Evolutionary conservation across 2,329 filamentous ascomycete species (phyloP), one percentile per base, ranked within the genome.

Genomic region (Arthrinium puccinioides): DNA sequence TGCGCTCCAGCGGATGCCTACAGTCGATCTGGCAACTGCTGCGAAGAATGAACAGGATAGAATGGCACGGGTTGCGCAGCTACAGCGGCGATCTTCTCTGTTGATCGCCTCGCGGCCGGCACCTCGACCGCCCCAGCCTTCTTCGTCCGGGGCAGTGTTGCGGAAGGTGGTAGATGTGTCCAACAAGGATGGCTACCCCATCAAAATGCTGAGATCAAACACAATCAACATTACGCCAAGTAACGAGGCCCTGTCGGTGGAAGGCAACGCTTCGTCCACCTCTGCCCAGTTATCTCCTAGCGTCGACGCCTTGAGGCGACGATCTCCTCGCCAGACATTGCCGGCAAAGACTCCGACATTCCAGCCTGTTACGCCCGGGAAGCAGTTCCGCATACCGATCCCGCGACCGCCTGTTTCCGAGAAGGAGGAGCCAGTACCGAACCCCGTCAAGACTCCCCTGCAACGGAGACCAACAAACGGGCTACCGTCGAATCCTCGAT

Each of bases 231-330:
- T n/a, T 4, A 18, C 16, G 11, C 25, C 15, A 14, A 50, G 44
- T 5, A 38, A 40, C n/a, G 44, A 44, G 6, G 46, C 47, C 10
- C 39, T 57, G 20, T 57, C 55, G 38, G 49, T 57, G 49, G 21
- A 54, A 49, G 41, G 50, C 52, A 56, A 57, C 34, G 67, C 62
- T 2, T 58, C 55, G 10, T 67, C 65, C 4, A 69, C 67, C 9
- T 69, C 66, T 2, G 61, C 66, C 7, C 66, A 74, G 47, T 52
- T 71, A 6, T 77, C 74, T 4, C 73, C 73, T 0, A 51, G 58
- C 4, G 71, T 75, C 6, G 67, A 66, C 29, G 35, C 26, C 1
- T 46, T 76, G 20, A 64, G 72, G 9, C 64, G 69, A 45, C 61
- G 74, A 31, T 77, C 74, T 2, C 73, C 74, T 13, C 57, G 66